A percentile compares a stretch with the other conserved stretches of the same genome.
These are phyloP conservation scores for Leucocoprinus leucothites DNA, from an alignment of 768 basidiomycete genomes.

Conservation along the genomic window DNA sequence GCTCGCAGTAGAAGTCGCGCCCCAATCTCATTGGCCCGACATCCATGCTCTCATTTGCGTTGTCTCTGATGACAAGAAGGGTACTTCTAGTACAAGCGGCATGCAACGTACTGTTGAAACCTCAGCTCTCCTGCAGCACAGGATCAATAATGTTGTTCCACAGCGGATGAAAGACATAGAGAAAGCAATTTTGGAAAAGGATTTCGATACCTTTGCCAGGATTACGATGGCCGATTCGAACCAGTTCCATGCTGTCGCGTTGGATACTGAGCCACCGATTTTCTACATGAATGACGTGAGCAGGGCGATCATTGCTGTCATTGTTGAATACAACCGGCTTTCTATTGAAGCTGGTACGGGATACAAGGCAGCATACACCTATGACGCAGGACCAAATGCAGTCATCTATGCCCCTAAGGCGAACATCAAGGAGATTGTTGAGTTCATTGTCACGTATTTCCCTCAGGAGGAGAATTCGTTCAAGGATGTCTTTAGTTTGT, in stretches of 20 bases:
- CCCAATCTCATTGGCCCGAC: conserved; percentile 87
- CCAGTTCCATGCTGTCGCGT: conserved; percentile 96
- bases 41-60: conserved; percentile 98
- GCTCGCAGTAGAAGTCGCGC: conserved; percentile 82
- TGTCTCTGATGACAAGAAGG: conserved; percentile 94
- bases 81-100: conserved; percentile 89
- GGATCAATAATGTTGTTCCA: conserved; percentile 85
- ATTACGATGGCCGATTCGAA: conserved; percentile 98
- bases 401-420: conserved; percentile 88
- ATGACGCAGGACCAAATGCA: conserved; percentile 97
- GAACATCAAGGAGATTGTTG: conserved; percentile 75
- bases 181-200: conserved; percentile 70
- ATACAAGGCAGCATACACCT: conserved; percentile 94
- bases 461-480: conserved; percentile 71
- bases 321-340: conserved; percentile 91
- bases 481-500: conserved; percentile 71
- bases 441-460: conserved; percentile 81
- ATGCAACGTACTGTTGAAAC: conserved; percentile 99
- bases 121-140: conserved; percentile 81
- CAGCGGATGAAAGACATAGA: conserved; percentile 79
- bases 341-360: conserved; percentile 50
- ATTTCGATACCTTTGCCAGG: conserved; percentile 86
- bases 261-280: conserved; percentile 96
- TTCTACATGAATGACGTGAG: conserved; percentile 99
- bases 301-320: conserved; percentile 84